phyloP scores from a whole-genome alignment of 2,329 filamentous ascomycete genomes.

The Chaetomium sp. region DNA sequence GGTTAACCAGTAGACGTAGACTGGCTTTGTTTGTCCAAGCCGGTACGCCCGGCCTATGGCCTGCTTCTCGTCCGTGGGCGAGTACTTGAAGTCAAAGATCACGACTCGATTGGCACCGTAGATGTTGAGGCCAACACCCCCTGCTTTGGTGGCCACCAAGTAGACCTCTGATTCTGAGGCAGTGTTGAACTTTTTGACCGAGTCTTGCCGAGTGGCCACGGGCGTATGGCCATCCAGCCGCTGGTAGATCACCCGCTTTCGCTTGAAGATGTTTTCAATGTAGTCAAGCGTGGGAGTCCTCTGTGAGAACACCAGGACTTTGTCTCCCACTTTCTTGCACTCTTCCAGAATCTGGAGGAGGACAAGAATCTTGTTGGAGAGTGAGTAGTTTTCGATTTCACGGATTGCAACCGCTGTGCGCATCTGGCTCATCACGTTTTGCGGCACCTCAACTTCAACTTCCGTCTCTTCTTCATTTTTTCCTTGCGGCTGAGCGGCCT shows the following conservation, averaged over 20 bases:
- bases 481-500: slow-evolving; percentile 7
- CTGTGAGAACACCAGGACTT: slow-evolving; percentile 75
- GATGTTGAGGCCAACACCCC: slow-evolving; percentile 78
- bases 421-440: slow-evolving; percentile 27
- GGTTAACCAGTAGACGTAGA: slow-evolving; percentile 79
- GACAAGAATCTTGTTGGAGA: slow-evolving; percentile 64
- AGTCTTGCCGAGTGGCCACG: slow-evolving; percentile 51
- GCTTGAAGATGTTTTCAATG: slow-evolving; percentile 51
- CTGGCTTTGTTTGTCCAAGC: slow-evolving; percentile 71
- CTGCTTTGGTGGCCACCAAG: slow-evolving; percentile 77
- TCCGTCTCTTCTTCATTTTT: slow-evolving; percentile 4
- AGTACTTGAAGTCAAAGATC: slow-evolving; percentile 78
- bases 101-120: slow-evolving; percentile 78
- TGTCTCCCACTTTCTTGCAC: slow-evolving; percentile 57
- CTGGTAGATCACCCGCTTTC: slow-evolving; percentile 40
- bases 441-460: slow-evolving; percentile 24
- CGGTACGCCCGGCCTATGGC: slow-evolving; percentile 82
- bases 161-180: slow-evolving; percentile 50
- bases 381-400: slow-evolving; percentile 38
- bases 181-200: slow-evolving; percentile 64
- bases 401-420: slow-evolving; percentile 32
- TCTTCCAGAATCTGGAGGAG: slow-evolving; percentile 64
- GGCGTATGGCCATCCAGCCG: slow-evolving; percentile 64
- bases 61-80: slow-evolving; percentile 76
- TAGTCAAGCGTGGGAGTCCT: slow-evolving; percentile 64